Base-by-base conservation (phyloP, 2,329 filamentous ascomycete species). In the Corinectria fuckeliana region DNA sequence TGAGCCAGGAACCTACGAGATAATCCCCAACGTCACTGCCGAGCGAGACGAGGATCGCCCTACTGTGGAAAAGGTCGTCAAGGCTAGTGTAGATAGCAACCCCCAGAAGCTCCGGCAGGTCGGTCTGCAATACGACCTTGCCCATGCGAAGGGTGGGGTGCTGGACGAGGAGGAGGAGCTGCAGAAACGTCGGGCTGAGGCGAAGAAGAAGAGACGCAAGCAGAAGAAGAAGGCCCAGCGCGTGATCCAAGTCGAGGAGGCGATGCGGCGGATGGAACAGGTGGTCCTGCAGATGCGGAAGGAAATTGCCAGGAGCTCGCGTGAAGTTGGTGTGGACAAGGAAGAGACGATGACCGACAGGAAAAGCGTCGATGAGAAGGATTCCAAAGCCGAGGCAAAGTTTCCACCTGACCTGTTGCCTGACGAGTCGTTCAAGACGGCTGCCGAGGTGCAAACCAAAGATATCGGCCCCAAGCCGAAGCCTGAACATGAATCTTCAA, bases 21-120 rank as follows among this genome's bases (percentile, higher is more conserved):
- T 92, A 0, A 76, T 91, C 8, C 85, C 91, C 68, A 91, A 90
- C 71, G 83, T 92, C 64, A 87, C 85, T 4, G 88, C 89, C 0
- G 69, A 69, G 25, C 69, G 77, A 11, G 79, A 80, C 8, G 75
- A 80, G 7, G 71, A 74, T 3, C 70, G 74, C 2, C 76, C 78
- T 1, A 82, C 84, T 0, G 82, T 87, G 0, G 85, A 89, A 60
- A 82, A 89, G 28, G 81, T 87, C 0, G 84, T 91, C 36, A 81
- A 80, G 14, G 77, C 77, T 8, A 72, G 69, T 6, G 76, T 75
- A 5, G 75, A 78, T 39, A 67, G 62, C 8, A 80, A 80, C 32
- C 86, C 88, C 2, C 85, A 89, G 64, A 92, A 92, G 70, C 78
- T 92, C 3, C 76, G 87, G 2, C 78, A 84, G 53, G 81, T 85